Evolutionary conservation across 2,329 filamentous ascomycete genomes (phyloP).

Genomic region (Pochonia chlamydosporia): DNA sequence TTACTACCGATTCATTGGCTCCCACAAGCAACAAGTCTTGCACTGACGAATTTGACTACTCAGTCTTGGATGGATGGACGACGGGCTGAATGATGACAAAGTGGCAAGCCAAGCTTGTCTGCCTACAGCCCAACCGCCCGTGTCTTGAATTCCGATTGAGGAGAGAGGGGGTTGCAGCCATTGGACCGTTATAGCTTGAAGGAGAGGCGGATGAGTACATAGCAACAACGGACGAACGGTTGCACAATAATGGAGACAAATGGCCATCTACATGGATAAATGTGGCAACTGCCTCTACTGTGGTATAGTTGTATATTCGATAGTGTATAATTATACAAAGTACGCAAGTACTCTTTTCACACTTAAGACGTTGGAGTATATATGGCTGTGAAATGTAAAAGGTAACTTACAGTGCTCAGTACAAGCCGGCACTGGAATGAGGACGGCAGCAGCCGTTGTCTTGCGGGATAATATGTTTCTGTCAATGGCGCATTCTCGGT

Average conservation of each 20-base stretch:
- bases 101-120: not conserved
- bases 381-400: too few species aligned
- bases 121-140: not conserved
- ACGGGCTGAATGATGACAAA: not conserved
- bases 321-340: constrained; percentile 17
- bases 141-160: not conserved
- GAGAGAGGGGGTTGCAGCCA: not conserved
- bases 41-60: not conserved
- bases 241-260: not conserved
- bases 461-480: too few species aligned
- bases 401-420: too few species aligned
- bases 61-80: not conserved
- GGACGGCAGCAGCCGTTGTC: too few species aligned
- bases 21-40: constrained; percentile 12
- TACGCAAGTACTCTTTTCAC: constrained; percentile 6
- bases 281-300: constrained; percentile 1
- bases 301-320: constrained; percentile 17
- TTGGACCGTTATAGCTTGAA: not conserved
- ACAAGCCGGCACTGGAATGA: too few species aligned
- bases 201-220: constrained; percentile 3
- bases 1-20: constrained; percentile 12
- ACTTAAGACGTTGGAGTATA: too few species aligned
- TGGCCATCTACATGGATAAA: not conserved
- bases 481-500: too few species aligned
- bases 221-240: not conserved